Percentiles rank a stretch among this genome's conserved stretches.
These are phyloP conservation scores for Fusarium aywerte DNA, from an alignment of 2,329 filamentous ascomycete genomes.

Conservation along the genomic window DNA sequence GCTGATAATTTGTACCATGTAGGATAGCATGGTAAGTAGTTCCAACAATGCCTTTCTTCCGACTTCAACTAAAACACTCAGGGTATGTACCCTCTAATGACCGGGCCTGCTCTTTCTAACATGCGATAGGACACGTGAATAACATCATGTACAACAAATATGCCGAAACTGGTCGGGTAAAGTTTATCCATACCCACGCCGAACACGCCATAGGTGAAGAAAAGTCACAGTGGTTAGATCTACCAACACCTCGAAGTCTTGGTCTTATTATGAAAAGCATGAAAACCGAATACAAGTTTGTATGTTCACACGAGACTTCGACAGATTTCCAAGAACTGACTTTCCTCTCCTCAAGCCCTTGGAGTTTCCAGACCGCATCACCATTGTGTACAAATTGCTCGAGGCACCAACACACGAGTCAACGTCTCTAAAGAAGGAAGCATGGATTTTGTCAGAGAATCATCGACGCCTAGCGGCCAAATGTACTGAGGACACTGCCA, in stretches of 20 bases:
- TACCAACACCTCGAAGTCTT: constrained; percentile 4
- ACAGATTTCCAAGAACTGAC: rapidly evolving
- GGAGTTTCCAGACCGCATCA: constrained; percentile 24
- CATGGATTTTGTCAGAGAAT: constrained; percentile 25
- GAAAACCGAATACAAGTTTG: constrained; percentile 33
- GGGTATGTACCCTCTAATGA: neutral
- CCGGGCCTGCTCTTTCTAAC: neutral
- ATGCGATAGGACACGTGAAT: constrained; percentile 23
- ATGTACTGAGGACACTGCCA: constrained; percentile 26
- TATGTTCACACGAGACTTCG: neutral
- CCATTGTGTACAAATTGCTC: constrained; percentile 22
- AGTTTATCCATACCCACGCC: constrained; percentile 22
- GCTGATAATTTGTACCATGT: neutral
- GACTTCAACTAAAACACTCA: neutral
- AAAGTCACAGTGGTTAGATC: constrained; percentile 21
- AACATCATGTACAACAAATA: constrained; percentile 38
- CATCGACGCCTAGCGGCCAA: constrained; percentile 26
- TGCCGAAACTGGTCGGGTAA: constrained; percentile 25
- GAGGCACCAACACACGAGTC: constrained; percentile 26
- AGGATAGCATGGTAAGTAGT: constrained; percentile 33
- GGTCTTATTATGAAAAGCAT: constrained; percentile 36
- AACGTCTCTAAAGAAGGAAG: constrained; percentile 31
- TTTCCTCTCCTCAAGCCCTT: neutral
- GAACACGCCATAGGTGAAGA: constrained; percentile 11
- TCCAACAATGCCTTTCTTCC: rapidly evolving